phyloP scores from a whole-genome alignment of 345 rosid genomes.

The Brassica incana region DNA sequence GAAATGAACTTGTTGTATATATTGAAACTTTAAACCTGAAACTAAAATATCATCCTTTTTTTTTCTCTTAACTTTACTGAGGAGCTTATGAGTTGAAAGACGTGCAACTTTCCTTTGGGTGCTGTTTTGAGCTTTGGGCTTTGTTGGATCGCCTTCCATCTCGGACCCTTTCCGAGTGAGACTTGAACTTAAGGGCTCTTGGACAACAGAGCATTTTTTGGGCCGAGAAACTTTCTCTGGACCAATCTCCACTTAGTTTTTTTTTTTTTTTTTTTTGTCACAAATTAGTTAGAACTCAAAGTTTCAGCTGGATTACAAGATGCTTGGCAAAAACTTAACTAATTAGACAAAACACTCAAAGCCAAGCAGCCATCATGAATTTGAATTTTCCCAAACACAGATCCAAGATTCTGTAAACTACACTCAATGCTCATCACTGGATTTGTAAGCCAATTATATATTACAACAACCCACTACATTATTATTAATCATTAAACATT shows the following conservation, averaged over 20 bases:
- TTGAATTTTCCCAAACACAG: slow-evolving; percentile 9
- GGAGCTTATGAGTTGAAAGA: background rate
- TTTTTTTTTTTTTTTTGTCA: too few relatives aligned
- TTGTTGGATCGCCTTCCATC: background rate
- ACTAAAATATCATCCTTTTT: background rate
- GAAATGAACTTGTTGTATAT: background rate
- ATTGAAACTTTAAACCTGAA: background rate
- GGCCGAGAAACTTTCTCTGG: background rate
- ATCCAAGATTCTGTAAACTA: background rate
- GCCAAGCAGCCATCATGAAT: background rate
- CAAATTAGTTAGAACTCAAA: background rate
- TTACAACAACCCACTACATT: background rate
- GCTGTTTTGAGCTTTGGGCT: background rate
- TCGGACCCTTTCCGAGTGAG: background rate
- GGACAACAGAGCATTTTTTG: background rate
- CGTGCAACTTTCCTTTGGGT: background rate
- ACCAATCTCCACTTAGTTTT: background rate
- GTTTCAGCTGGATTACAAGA: slow-evolving; percentile 6
- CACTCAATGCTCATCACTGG: slow-evolving; percentile 10
- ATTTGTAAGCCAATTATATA: background rate
- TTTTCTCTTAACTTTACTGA: background rate
- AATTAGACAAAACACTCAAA: background rate
- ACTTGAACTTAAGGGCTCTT: background rate
- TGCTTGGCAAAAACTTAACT: background rate
- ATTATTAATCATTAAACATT: too few relatives aligned